phyloP scores from a whole-genome alignment of 2,329 filamentous ascomycete genomes.

The Drechslerella stenobrocha region DNA sequence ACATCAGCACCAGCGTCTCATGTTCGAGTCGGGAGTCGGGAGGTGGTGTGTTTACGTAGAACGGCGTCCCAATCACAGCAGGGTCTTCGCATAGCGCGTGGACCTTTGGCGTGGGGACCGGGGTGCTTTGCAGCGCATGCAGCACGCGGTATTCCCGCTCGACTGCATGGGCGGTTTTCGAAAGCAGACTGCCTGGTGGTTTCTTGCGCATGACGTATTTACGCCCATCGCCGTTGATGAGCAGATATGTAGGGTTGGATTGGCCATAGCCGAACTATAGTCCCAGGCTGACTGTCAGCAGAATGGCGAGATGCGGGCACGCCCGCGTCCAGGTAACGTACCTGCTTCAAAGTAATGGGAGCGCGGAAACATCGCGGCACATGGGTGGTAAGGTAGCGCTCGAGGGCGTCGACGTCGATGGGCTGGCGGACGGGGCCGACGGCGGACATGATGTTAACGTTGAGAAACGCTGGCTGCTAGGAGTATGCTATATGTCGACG shows the following conservation, averaged over 20 bases:
- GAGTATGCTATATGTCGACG: background rate
- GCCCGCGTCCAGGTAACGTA: slow-evolving; percentile 55
- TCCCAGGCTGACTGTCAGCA: slow-evolving; percentile 4
- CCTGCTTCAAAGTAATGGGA: slow-evolving; percentile 87
- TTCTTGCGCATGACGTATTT: slow-evolving; percentile 94
- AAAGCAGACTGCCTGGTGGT: slow-evolving; percentile 89
- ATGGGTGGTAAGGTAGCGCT: slow-evolving; percentile 73
- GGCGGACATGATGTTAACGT: slow-evolving; percentile 65
- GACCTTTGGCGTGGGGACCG: slow-evolving; percentile 82
- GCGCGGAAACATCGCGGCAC: slow-evolving; percentile 77
- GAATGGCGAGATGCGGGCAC: slow-evolving; percentile 1
- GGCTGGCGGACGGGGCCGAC: slow-evolving; percentile 86
- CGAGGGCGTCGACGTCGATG: slow-evolving; percentile 78
- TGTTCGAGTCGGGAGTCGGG: background rate
- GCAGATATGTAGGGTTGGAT: slow-evolving; percentile 94
- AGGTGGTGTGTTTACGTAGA: slow-evolving; percentile 63
- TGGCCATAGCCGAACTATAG: slow-evolving; percentile 93
- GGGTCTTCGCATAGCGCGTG: slow-evolving; percentile 85
- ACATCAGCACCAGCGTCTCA: background rate
- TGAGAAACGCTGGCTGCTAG: slow-evolving; percentile 17
- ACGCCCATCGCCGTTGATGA: slow-evolving; percentile 70
- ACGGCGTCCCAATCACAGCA: slow-evolving; percentile 79
- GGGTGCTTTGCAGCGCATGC: slow-evolving; percentile 74
- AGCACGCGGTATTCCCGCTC: slow-evolving; percentile 94
- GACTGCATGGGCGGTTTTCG: slow-evolving; percentile 91